Base-by-base conservation (phyloP, 441 rosid genomes). In the Adansonia madagascariensis region DNA sequence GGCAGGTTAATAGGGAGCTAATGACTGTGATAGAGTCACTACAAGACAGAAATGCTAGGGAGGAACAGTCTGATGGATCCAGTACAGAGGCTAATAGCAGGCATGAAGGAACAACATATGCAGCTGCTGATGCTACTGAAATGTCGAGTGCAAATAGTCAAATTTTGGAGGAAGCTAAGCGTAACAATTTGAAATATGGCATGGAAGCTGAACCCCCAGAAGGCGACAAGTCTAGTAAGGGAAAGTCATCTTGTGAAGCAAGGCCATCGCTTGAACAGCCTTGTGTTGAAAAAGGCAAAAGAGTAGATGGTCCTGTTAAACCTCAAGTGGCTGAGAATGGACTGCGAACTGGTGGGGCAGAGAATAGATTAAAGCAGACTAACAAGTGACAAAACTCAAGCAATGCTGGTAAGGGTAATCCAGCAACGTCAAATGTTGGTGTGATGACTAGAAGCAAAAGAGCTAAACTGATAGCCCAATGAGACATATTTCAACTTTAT, bases 1-100 rank as follows among this genome's bases (percentile, higher is more conserved):
- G 59, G 70, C 85, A 93, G 94, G 93, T 93, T 62, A 93, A 91
- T 62, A 76, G 91, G 59, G 91, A 91, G 50, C n/a, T 91, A 53
- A 86, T 85, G 94, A 80, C 73, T 18, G 81, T 85, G 74, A 90
- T 90, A 1, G 93, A 90, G 66, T 76, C 84, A 6, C 86, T 90
- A 6, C 83, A 81, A 62, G 56, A 75, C 3, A 77, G 72, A 74
- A 47, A 68, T 5, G 87, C 47, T 5, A 80, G 75, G 17, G 83
- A 60, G 17, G 85, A 79, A 47, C 14, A 50, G 43, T 8, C 6
- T 4, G 59, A 73, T 12, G 73, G 72, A 69, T 80, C 77, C n/a
- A 55, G 10, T 31, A 80, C 70, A 71, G 77, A 80, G 44, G 77
- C 62, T 31, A 74, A 67, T 46, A 50, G 27, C 7, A 17, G 46